phyloP scores from a whole-genome alignment of 2,329 filamentous ascomycete species.

The Aspergillus clavatus region DNA sequence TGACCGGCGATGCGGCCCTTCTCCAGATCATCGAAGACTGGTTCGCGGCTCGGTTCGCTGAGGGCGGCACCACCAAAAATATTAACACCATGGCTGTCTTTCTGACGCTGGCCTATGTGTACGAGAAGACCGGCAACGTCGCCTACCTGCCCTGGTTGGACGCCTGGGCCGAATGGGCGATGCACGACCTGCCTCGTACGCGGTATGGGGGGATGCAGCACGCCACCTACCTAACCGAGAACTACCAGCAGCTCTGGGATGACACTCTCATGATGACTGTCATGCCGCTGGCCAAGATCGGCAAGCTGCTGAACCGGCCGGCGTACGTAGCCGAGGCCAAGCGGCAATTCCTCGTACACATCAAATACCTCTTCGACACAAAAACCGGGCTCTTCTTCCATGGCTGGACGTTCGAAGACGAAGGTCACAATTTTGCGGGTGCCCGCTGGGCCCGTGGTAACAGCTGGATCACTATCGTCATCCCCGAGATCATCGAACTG shows the following conservation, averaged over 20 bases:
- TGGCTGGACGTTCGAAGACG: constrained; percentile 71
- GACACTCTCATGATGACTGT: constrained; percentile 88
- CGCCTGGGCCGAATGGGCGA: constrained; percentile 76
- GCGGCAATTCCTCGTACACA: constrained; percentile 69
- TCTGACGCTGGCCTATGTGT: constrained; percentile 70
- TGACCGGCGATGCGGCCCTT: constrained; percentile 59
- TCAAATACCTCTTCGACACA: constrained; percentile 72
- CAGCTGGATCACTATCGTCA: constrained; percentile 73
- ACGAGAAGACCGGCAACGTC: constrained; percentile 65
- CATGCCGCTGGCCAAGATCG: constrained; percentile 74
- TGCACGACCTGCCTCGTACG: constrained; percentile 69
- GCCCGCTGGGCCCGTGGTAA: constrained; percentile 55
- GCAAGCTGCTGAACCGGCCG: constrained; percentile 62
- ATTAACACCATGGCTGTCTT: constrained; percentile 82
- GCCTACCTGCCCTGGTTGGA: constrained; percentile 74
- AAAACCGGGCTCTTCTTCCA: constrained; percentile 72
- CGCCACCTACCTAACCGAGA: constrained; percentile 66
- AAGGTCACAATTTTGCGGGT: constrained; percentile 55
- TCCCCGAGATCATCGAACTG: constrained; percentile 74
- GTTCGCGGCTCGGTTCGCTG: constrained; percentile 64
- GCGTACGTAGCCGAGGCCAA: constrained; percentile 75
- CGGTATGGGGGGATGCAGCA: constrained; percentile 69
- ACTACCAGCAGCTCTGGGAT: constrained; percentile 75
- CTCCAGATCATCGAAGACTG: constrained; percentile 66
- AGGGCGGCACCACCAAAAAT: constrained; percentile 73